Base-by-base conservation (phyloP, 2,329 filamentous ascomycete genomes). In the Fusarium penzigii region DNA sequence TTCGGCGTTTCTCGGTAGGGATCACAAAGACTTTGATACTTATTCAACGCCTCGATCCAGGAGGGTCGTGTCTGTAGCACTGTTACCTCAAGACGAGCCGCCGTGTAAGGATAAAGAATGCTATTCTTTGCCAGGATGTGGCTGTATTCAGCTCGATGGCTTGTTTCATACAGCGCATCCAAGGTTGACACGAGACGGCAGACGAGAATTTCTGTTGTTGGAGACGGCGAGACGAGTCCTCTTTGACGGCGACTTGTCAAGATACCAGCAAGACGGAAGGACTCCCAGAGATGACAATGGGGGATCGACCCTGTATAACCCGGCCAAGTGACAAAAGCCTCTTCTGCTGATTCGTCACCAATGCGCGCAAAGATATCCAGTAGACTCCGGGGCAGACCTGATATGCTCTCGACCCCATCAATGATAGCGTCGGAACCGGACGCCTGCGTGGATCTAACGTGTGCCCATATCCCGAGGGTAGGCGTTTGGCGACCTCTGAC, bases 201-300 rank as follows among this genome's bases (percentile, higher is more conserved):
- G 7, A 68, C 40, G 3, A 68, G 45, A 1, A 62, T 29, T 12
- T 66, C 62, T 1, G 44, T 46, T 0, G 29, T 50, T 1, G 51
- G 49, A 0, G 46, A 42, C 1, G 5, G 2, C 8, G 43, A 1
- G 3, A 4, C 17, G 7, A 10, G 10, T 41, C 20, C 51, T 14
- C 44, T 56, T 12, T 51, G 42, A 11, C 63, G 46, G 2, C 65
- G 62, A n/a, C 43, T 41, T 6, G 62, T 51, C 6, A 68, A 17
- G 3, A 68, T 55, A 0, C 63, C 66, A 3, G 66, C 48, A 20
- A 65, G 36, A 1, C 66, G 59, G 49, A 60, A 68, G 0, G 64
- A 55, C 16, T 68, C 66, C 66, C 66, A 68, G 3, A 68, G 55
- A 34, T 68, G 65, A 29, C 58, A 62, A 20, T 67, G 65, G 2